phyloP scores from a whole-genome alignment of 2,329 filamentous ascomycete genomes.

The Endocalyx cinctus region DNA sequence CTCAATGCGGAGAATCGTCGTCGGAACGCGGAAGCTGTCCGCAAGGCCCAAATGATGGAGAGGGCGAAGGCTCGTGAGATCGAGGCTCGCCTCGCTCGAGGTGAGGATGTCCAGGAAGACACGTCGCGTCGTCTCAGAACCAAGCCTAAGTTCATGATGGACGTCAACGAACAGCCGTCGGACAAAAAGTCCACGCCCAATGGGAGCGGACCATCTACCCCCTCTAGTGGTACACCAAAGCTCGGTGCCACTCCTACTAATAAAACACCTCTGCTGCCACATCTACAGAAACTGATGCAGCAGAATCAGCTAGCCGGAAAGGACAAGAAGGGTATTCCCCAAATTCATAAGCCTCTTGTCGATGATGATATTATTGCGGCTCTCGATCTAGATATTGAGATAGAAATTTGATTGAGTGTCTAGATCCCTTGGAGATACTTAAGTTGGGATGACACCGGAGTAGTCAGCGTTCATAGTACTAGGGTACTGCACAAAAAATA shows the following conservation, averaged over 20 bases:
- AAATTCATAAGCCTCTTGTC: slow-evolving; percentile 73
- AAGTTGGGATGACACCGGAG: too few relatives aligned
- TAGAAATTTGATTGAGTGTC: slow-evolving; percentile 82
- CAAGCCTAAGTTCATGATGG: slow-evolving; percentile 63
- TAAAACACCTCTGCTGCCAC: slow-evolving; percentile 41
- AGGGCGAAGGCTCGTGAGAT: slow-evolving; percentile 57
- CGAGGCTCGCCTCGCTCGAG: slow-evolving; percentile 57
- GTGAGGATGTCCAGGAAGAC: slow-evolving; percentile 57
- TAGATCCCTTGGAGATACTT: too few relatives aligned
- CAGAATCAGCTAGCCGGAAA: slow-evolving; percentile 48
- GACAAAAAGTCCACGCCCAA: slow-evolving; percentile 45
- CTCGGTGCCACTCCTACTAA: slow-evolving; percentile 30
- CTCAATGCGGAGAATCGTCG: slow-evolving; percentile 82
- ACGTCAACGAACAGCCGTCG: slow-evolving; percentile 50
- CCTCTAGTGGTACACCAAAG: slow-evolving; percentile 50
- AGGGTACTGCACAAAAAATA: too few relatives aligned
- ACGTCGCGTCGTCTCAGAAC: slow-evolving; percentile 60
- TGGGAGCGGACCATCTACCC: slow-evolving; percentile 45
- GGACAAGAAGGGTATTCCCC: slow-evolving; percentile 59
- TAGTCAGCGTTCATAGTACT: too few relatives aligned
- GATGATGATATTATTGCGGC: slow-evolving; percentile 91
- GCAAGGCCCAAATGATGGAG: slow-evolving; percentile 83
- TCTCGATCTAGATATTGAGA: slow-evolving; percentile 86
- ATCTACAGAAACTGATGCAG: slow-evolving; percentile 50
- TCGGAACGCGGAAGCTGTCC: slow-evolving; percentile 83